Evolutionary conservation across 192 early-diverging fungal species (phyloP).

Genomic region (Backusella australiensis): DNA sequence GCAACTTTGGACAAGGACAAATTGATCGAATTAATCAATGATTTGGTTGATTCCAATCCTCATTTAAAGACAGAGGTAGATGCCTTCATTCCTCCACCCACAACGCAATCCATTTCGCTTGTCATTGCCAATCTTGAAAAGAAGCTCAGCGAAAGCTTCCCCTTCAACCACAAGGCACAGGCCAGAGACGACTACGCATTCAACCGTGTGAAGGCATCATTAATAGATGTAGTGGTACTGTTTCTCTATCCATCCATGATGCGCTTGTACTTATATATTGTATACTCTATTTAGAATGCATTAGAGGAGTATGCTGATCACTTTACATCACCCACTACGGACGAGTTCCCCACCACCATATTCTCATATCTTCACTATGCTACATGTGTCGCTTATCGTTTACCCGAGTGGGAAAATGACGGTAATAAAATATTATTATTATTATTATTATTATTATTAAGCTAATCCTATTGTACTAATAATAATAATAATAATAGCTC

Average conservation of each 20-base stretch:
- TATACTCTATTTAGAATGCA: conserved; percentile 43
- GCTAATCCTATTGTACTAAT: background rate
- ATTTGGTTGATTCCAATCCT: conserved; percentile 74
- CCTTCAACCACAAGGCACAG: conserved; percentile 75
- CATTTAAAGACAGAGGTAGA: conserved; percentile 65
- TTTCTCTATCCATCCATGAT: no score
- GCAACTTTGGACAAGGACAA: conserved; percentile 68
- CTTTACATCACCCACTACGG: conserved; percentile 57
- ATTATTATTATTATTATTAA: background rate
- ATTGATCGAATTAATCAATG: conserved; percentile 70
- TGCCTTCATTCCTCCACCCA: conserved; percentile 76
- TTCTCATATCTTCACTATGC: conserved; percentile 82
- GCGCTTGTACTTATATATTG: background rate
- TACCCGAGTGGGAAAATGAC: conserved; percentile 76
- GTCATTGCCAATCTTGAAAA: conserved; percentile 67
- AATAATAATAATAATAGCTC: conserved; percentile 14
- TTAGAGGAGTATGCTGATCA: conserved; percentile 75
- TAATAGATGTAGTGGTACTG: conserved; percentile 65
- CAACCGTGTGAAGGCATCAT: conserved; percentile 73
- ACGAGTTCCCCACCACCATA: conserved; percentile 74
- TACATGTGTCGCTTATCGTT: conserved; percentile 64
- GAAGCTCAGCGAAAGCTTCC: conserved; percentile 72
- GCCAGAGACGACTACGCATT: conserved; percentile 83
- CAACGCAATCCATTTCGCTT: conserved; percentile 51
- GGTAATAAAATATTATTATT: background rate